phyloP scores from a whole-genome alignment of 2,329 filamentous ascomycete species.

The Fusarium nematophilum region DNA sequence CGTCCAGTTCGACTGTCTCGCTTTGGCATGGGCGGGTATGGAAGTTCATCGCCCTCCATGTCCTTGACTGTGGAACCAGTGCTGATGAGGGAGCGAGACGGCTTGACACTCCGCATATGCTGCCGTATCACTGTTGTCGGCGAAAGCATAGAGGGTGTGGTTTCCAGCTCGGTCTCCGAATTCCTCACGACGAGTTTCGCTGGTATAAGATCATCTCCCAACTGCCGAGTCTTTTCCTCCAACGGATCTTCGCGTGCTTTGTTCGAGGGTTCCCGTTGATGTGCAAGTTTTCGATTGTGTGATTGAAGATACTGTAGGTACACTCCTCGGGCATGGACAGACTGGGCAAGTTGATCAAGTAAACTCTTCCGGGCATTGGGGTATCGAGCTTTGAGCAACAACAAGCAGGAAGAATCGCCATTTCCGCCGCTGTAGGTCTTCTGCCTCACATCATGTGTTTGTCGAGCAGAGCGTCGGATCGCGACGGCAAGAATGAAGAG shows the following conservation, averaged over 20 bases:
- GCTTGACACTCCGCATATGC: background rate
- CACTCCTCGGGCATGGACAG: background rate
- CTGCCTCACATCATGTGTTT: background rate
- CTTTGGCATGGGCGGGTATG: background rate
- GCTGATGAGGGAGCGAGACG: background rate
- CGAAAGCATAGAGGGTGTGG: background rate
- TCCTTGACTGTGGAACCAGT: background rate
- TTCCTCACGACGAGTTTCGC: background rate
- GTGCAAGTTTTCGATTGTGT: background rate
- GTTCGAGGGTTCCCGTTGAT: background rate
- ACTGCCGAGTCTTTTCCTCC: background rate
- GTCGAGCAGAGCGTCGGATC: background rate
- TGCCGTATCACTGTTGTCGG: background rate
- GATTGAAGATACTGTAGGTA: background rate
- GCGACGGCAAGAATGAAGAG: background rate
- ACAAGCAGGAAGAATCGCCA: background rate
- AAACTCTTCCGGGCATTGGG: background rate
- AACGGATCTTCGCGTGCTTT: background rate
- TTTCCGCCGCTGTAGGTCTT: background rate
- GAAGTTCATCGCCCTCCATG: background rate
- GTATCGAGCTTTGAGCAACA: background rate
- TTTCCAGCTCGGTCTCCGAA: background rate
- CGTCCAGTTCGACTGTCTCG: background rate
- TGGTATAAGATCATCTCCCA: background rate
- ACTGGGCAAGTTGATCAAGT: background rate